Percentiles rank a stretch among this genome's conserved stretches.
phyloP scores from a whole-genome alignment of 202 grass and related monocot species.

The Panicum virgatum region DNA sequence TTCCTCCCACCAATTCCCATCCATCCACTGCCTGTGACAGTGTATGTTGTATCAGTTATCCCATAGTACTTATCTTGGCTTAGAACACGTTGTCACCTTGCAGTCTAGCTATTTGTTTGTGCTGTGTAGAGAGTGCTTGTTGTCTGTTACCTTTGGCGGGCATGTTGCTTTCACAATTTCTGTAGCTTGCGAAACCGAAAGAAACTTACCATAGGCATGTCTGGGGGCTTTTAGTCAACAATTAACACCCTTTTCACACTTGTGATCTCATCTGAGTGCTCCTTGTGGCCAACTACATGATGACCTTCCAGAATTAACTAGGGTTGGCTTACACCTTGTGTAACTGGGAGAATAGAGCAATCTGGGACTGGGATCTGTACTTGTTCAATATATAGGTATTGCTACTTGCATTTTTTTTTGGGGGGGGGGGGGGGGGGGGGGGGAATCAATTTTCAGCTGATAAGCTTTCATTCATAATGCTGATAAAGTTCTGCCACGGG shows the following conservation, averaged over 20 bases:
- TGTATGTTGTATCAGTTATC: background rate
- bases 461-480: background rate
- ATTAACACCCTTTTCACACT: background rate
- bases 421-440: too few relatives aligned
- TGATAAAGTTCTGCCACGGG: background rate
- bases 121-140: background rate
- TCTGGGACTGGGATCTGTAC: background rate
- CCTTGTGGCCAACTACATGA: conserved; percentile 18
- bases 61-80: conserved; percentile 15
- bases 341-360: background rate
- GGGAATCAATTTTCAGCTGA: background rate
- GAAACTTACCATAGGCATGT: conserved; percentile 3
- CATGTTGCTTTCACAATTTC: conserved; percentile 2
- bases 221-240: conserved; percentile 26
- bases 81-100: background rate
- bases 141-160: conserved; percentile 21
- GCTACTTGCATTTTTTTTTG: background rate
- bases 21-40: too few relatives aligned
- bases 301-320: conserved; percentile 13
- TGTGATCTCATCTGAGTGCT: background rate
- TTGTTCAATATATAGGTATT: background rate
- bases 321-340: background rate
- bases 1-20: too few relatives aligned
- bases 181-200: background rate
- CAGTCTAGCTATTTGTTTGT: conserved; percentile 4